Evolutionary conservation across 2,329 filamentous ascomycete species (phyloP).

Genomic region (Shiraia sp.): DNA sequence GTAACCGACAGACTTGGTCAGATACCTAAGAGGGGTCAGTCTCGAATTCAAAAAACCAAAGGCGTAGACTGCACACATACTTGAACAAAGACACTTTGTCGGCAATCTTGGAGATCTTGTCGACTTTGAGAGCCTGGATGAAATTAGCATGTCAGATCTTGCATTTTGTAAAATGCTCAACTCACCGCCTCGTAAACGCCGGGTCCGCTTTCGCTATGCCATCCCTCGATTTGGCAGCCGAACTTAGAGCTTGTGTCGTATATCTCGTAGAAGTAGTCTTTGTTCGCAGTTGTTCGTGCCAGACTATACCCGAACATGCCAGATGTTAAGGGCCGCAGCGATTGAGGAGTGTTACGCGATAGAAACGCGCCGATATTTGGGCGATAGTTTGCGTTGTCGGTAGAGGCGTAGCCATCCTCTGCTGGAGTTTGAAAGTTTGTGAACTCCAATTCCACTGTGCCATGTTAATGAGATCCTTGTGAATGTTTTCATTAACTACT

Average conservation of each 20-base stretch:
- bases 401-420: constrained; percentile 68
- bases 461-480: not conserved
- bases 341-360: not conserved
- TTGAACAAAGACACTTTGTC: constrained; percentile 92
- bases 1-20: constrained; percentile 80
- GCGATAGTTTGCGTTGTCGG: not conserved
- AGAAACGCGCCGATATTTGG: not conserved
- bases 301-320: constrained; percentile 33
- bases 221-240: constrained; percentile 78
- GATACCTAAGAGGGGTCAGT: constrained; percentile 56
- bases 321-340: not conserved
- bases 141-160: constrained; percentile 11
- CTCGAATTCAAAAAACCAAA: not conserved
- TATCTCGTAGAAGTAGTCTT: constrained; percentile 83
- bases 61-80: constrained; percentile 44
- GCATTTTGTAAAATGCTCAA: not conserved
- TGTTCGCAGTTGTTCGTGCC: constrained; percentile 78
- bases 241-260: constrained; percentile 77
- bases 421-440: constrained; percentile 47
- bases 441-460: constrained; percentile 3
- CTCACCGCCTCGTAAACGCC: constrained; percentile 85
- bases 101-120: constrained; percentile 81
- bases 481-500: too few relatives aligned
- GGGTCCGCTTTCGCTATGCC: constrained; percentile 89
- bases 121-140: constrained; percentile 75